Evolutionary conservation across 2,329 filamentous ascomycete species (phyloP).

Genomic region (Colletotrichum liriopes): DNA sequence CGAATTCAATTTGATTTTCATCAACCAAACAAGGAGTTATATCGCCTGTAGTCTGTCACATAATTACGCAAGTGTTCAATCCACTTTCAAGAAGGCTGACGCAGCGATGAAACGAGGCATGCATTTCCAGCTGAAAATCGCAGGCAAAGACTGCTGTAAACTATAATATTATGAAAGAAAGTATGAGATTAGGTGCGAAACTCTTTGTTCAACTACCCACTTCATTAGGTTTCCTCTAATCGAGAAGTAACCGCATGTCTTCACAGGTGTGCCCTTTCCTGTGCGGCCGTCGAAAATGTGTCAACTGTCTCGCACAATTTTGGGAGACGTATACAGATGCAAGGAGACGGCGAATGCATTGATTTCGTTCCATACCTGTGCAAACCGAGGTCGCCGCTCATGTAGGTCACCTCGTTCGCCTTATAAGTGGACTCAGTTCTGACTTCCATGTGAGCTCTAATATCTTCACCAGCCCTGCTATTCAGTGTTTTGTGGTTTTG

Average conservation of each 20-base stretch:
- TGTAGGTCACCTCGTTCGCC: constrained; percentile 86
- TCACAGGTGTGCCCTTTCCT: neutral
- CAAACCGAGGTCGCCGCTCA: constrained; percentile 89
- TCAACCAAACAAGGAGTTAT: too few relatives aligned
- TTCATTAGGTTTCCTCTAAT: neutral
- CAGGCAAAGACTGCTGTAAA: too few relatives aligned
- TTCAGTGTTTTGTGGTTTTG: constrained; percentile 60
- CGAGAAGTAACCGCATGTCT: neutral
- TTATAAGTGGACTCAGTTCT: constrained; percentile 76
- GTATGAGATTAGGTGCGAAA: neutral
- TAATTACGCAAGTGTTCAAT: too few relatives aligned
- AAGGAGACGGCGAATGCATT: constrained; percentile 86
- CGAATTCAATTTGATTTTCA: too few relatives aligned
- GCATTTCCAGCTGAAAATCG: neutral
- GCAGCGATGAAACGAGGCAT: too few relatives aligned
- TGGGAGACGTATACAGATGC: constrained; percentile 60
- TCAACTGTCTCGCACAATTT: neutral
- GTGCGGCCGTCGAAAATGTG: neutral
- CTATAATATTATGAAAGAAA: neutral
- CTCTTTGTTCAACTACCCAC: too few relatives aligned
- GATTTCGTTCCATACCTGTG: constrained; percentile 86
- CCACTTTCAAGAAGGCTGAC: too few relatives aligned
- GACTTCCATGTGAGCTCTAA: neutral
- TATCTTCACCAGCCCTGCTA: too few relatives aligned
- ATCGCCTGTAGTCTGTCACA: too few relatives aligned